Conservation (phyloP, 2,329 filamentous ascomycete species). For the Pseudogymnoascus sp. region DNA sequence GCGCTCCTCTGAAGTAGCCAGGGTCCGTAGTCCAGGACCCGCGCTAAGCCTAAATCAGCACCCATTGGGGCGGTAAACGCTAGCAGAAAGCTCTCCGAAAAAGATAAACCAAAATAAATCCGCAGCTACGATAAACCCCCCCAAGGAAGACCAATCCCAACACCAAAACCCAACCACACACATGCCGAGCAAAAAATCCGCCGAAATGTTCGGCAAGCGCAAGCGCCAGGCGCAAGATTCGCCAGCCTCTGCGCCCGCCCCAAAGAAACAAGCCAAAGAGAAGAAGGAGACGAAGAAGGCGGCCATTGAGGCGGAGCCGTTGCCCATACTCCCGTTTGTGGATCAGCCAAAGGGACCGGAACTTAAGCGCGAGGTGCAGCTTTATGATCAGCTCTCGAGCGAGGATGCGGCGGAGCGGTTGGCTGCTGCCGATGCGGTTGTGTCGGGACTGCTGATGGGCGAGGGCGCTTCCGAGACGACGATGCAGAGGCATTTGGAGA, state of each 20-base stretch:
- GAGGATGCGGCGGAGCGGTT: conserved; percentile 50
- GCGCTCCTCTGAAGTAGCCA: neutral
- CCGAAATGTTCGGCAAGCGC: conserved; percentile 37
- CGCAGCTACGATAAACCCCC: neutral
- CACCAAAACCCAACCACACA: neutral
- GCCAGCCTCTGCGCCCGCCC: conserved; percentile 15
- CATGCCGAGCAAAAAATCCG: neutral
- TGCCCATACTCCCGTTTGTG: conserved; percentile 36
- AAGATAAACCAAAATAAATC: conserved; percentile 8
- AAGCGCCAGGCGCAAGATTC: conserved; percentile 32
- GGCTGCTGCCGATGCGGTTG: conserved; percentile 49
- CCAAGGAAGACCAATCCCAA: neutral
- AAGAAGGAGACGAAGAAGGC: neutral
- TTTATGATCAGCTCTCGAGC: conserved; percentile 56
- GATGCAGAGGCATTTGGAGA: conserved; percentile 52
- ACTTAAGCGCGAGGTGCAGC: conserved; percentile 47
- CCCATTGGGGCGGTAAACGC: neutral
- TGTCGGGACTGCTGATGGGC: conserved; percentile 46
- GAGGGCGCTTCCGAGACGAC: conserved; percentile 45
- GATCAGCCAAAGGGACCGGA: conserved; percentile 46
- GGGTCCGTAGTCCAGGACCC: neutral
- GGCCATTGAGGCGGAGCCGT: neutral
- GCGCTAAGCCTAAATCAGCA: neutral
- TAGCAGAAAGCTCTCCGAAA: conserved; percentile 6
- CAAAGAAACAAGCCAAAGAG: conserved; percentile 25